These are phyloP conservation scores for Pulveroboletus ravenelii DNA, from an alignment of 768 basidiomycete genomes.

Conservation along the genomic window DNA sequence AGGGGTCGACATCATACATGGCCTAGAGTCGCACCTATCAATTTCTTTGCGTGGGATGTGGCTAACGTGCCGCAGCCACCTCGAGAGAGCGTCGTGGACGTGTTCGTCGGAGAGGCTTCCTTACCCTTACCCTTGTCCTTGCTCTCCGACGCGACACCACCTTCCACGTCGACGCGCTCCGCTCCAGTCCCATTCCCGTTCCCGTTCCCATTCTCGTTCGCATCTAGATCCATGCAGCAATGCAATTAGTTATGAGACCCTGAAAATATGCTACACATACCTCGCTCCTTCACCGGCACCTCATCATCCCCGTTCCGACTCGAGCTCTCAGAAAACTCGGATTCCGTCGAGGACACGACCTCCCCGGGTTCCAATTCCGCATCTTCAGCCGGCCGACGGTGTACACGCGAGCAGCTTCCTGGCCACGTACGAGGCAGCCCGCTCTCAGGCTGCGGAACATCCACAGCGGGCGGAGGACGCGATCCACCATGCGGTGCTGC, in stretches of 20 bases:
- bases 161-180: too few species aligned
- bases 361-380: conserved; percentile 25
- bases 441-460: neutral
- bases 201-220: neutral
- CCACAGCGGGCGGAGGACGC: neutral
- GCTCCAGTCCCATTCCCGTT: neutral
- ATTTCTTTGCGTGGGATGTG: conserved; percentile 12
- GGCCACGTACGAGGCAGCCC: conserved; percentile 3
- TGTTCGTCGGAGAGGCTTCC: conserved; percentile 1
- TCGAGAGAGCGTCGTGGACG: neutral
- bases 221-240: neutral
- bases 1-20: neutral
- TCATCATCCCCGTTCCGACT: conserved; percentile 21
- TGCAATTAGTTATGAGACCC: neutral
- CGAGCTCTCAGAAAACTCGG: conserved; percentile 23
- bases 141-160: neutral
- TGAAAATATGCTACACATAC: conserved; percentile 2
- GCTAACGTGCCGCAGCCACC: neutral
- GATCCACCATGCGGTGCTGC: neutral
- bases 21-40: conserved; percentile 9
- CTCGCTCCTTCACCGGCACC: conserved; percentile 1
- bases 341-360: conserved; percentile 20
- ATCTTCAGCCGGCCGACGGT: neutral
- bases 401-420: neutral
- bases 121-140: conserved; percentile 11